Evolutionary conservation across 306 rosid genomes (phyloP), one percentile per base, ranked within the genome.

Genomic region (Glycine tomentella): DNA sequence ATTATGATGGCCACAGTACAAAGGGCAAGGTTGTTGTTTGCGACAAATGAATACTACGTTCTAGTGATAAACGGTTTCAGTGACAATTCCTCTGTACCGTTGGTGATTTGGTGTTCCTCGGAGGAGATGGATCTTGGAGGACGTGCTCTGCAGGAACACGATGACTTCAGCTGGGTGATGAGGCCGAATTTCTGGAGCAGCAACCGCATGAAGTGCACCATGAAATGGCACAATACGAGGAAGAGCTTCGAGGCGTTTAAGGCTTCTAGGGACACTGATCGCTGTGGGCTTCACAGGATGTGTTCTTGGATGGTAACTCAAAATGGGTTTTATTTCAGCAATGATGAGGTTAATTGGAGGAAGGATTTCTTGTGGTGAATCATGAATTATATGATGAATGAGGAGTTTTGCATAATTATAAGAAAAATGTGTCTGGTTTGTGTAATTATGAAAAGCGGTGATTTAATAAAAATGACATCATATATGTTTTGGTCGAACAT

Each of bases 71-170:
- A 94, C 7, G 98, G 97, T 8, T 94, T 94, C 91, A 75, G 79
- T 0, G 80, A 90, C 87, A 94, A 94, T 69, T 88, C 94, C 0
- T 94, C 98, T 0, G 52, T 90, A 79, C 97, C 98, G 25, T 66
- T 94, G 56, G 94, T 94, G 0, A 91, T 94, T 3, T 94, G 98
- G 98, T 94, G 98, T 17, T 62, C 94, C 0, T 91, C 97, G 0
- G 78, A 85, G 56, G 87, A 90, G 38, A 75, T 77, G 15, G 97
- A 92, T 53, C 82, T 94, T 1, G 98, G 98, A 0, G 97, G 98
- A 0, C 86, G 98, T 2, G 98, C 97, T 0, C 84, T 94, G 16
- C 98, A 94, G 42, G 97, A 94, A 50, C 86, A 83, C 6, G 98
- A 94, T 40, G 97, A 92, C 4, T 94, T 94, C 79, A 88, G 97